These are phyloP conservation scores for Boletus edulis DNA, from an alignment of 768 basidiomycete species.

Conservation along the genomic window DNA sequence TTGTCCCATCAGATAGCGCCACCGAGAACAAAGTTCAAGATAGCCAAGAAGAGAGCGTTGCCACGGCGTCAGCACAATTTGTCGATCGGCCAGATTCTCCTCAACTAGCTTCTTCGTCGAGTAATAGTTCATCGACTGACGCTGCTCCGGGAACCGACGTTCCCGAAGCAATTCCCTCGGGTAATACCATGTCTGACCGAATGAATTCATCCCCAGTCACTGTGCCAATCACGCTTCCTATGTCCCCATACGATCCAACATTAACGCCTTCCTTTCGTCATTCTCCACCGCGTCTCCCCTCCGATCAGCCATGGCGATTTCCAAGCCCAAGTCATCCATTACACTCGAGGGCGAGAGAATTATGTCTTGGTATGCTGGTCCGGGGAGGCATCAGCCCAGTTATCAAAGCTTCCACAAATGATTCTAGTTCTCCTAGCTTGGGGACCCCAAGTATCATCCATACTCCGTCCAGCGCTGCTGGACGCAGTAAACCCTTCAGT, in stretches of 20 bases:
- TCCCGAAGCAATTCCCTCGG: not conserved
- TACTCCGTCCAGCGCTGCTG: constrained; percentile 27
- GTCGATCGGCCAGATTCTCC: constrained; percentile 27
- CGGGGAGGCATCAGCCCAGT: constrained; percentile 50
- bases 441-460: constrained; percentile 30
- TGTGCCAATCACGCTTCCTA: constrained; percentile 40
- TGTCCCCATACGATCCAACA: constrained; percentile 76
- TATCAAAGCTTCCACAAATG: constrained; percentile 30
- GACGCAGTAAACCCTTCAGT: constrained; percentile 26
- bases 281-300: constrained; percentile 70
- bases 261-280: constrained; percentile 76
- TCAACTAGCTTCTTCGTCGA: constrained; percentile 16
- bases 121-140: not conserved
- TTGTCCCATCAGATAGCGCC: constrained; percentile 15
- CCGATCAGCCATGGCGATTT: constrained; percentile 81
- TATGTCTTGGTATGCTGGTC: constrained; percentile 64
- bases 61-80: constrained; percentile 22
- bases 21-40: constrained; percentile 12
- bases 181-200: constrained; percentile 3
- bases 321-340: constrained; percentile 78
- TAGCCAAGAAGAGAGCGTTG: constrained; percentile 10
- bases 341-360: constrained; percentile 60
- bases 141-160: not conserved
- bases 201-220: constrained; percentile 24
- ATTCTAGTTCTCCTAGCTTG: constrained; percentile 31